phyloP scores from a whole-genome alignment of 2,329 filamentous ascomycete species.

The Aciculosporium take region DNA sequence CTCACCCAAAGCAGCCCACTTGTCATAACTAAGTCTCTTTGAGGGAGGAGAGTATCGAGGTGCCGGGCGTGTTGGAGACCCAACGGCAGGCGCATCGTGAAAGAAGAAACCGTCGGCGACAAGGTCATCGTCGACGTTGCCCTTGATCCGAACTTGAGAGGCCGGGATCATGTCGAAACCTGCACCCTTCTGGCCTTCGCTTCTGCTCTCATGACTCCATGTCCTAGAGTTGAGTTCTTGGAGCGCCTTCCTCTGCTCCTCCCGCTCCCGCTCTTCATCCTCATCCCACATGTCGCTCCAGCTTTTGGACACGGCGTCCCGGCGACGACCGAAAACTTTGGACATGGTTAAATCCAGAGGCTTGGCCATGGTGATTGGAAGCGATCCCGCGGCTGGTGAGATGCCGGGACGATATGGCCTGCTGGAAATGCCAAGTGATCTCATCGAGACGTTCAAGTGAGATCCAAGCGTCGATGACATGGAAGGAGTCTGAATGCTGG shows the following conservation, averaged over 20 bases:
- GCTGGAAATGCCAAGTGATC: conserved; percentile 47
- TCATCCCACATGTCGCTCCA: conserved; percentile 99
- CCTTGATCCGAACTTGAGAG: conserved; percentile 23
- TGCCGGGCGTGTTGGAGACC: conserved; percentile 22
- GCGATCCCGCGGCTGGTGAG: conserved; percentile 50
- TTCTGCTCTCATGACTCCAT: conserved; percentile 63
- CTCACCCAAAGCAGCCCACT: conserved; percentile 81
- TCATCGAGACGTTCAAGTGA: conserved; percentile 65
- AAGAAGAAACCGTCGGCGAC: conserved; percentile 60
- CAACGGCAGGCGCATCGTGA: conserved; percentile 42
- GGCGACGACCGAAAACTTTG: conserved; percentile 63
- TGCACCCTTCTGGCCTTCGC: conserved; percentile 12
- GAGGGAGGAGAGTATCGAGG: conserved; percentile 50
- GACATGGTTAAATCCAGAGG: conserved; percentile 60
- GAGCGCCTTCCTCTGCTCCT: conserved; percentile 42
- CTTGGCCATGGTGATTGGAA: conserved; percentile 69
- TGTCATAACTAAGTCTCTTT: conserved; percentile 55
- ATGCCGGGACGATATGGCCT: conserved; percentile 27
- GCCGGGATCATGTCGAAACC: conserved; percentile 9
- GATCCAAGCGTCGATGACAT: conserved; percentile 77
- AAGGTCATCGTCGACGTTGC: conserved; percentile 48
- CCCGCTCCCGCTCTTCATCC: conserved; percentile 63
- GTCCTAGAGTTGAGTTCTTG: conserved; percentile 59
- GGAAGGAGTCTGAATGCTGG: conserved; percentile 63
- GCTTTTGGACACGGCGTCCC: conserved; percentile 82